Base-by-base conservation (phyloP, 2,329 filamentous ascomycete species). In the Aspergillus fumigatus region DNA sequence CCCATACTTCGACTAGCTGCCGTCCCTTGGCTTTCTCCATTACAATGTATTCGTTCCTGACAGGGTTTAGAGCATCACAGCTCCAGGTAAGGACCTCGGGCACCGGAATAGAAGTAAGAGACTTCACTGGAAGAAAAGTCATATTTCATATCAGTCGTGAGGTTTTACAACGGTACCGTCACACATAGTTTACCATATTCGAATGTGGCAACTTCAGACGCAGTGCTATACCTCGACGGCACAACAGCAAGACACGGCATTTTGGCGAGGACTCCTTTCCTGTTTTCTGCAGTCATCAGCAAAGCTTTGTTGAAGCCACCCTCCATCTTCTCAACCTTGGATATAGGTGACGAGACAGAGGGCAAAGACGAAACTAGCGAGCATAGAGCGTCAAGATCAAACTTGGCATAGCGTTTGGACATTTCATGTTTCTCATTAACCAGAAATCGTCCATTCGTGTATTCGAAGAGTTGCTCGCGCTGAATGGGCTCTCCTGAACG, bases 1-100 rank as follows among this genome's bases (percentile, higher is more conserved):
- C 62, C 71, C 70, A 75, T n/a, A 60, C 60, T 1, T 62, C 62
- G 50, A 63, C 63, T 9, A 75, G 56, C 47, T 68, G 65, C 27
- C 41, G 54, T 1, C 70, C 70, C 8, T 40, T 5, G n/a, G 63
- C 64, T 45, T 68, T 71, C 51, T 73, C 69, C 68, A 73, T 71
- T 7, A 74, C 55, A 25, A 74, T 73, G 49, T 71, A 74, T 59
- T 75, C 72, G 1, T 61, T 59, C 4, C 70, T 67, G 10, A 74
- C 60, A 17, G 67, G 63, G 26, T 72, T 73, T 8, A 61, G 62
- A 9, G 59, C 1, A 26, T 69, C 62, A 8, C 59, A 59, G 52
- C 56, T 63, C 67, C 66, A 73, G 2, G 63, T 62, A 43, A 69
- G 48, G 21, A 72, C 66, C 53, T 64, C 63, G 2, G 67, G 62